Percentiles rank a stretch among this genome's conserved stretches.
phyloP scores from a whole-genome alignment of 768 basidiomycete genomes.

The Kwoniella bestiolae region DNA sequence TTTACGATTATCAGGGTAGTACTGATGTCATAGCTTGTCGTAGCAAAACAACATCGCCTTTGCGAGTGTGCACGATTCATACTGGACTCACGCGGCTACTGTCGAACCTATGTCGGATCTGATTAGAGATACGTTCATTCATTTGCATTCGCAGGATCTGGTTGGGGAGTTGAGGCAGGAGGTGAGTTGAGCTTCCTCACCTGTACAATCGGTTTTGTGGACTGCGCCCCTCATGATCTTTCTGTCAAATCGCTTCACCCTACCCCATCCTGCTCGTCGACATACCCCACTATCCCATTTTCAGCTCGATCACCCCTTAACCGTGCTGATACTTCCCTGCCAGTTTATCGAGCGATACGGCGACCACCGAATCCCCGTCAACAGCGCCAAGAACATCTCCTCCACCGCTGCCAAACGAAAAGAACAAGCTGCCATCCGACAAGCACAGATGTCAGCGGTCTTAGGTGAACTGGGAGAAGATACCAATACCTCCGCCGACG shows the following conservation, averaged over 20 bases:
- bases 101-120: conserved; percentile 86
- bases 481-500: conserved; percentile 8
- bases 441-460: conserved; percentile 14
- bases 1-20: background rate
- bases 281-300: too few species aligned
- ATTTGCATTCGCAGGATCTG: conserved; percentile 85
- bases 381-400: conserved; percentile 38
- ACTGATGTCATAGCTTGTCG: background rate
- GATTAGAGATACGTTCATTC: conserved; percentile 92
- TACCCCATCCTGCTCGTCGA: too few species aligned
- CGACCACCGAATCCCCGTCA: conserved; percentile 59
- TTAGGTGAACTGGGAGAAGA: conserved; percentile 16
- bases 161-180: conserved; percentile 73
- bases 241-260: too few species aligned
- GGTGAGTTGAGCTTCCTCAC: conserved; percentile 60
- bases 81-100: conserved; percentile 92
- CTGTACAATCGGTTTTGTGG: background rate
- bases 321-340: background rate
- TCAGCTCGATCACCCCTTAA: too few species aligned
- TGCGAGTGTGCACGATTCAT: conserved; percentile 97
- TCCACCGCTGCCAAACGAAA: conserved; percentile 35
- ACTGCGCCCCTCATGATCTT: too few species aligned
- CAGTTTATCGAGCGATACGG: conserved; percentile 80
- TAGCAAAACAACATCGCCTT: conserved; percentile 78
- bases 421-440: conserved; percentile 34